phyloP scores from a whole-genome alignment of 1,284 basidiomycete species.

The Bondarzewia mesenterica region DNA sequence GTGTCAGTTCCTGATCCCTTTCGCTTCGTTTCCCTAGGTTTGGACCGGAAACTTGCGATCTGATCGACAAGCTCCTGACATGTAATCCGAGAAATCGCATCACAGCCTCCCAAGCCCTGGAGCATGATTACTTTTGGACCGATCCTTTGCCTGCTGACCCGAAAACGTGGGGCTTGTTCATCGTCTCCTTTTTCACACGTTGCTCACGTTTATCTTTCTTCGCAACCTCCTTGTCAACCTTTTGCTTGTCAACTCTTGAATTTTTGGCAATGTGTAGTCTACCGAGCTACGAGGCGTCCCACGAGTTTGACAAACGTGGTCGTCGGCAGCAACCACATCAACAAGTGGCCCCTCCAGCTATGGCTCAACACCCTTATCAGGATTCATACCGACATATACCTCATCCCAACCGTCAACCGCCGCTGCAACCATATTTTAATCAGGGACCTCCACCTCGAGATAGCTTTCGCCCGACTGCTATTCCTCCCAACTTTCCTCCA shows the following conservation, averaged over 20 bases:
- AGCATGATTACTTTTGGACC: constrained; percentile 91
- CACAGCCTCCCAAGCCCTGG: constrained; percentile 82
- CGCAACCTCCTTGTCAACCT: constrained; percentile 8
- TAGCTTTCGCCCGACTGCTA: constrained; percentile 4
- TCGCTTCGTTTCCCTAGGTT: constrained; percentile 30
- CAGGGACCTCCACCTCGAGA: constrained; percentile 4
- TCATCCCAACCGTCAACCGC: constrained; percentile 7
- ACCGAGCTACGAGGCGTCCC: constrained; percentile 72
- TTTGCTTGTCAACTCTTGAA: neutral
- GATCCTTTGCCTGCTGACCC: constrained; percentile 81
- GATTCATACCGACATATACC: constrained; percentile 2
- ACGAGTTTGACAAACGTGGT: constrained; percentile 78
- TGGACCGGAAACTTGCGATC: constrained; percentile 75
- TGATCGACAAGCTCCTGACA: constrained; percentile 84
- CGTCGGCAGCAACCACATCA: constrained; percentile 33
- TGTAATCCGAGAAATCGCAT: constrained; percentile 91
- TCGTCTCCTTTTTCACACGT: constrained; percentile 18
- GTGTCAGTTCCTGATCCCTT: constrained; percentile 2
- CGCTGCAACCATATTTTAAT: constrained; percentile 2
- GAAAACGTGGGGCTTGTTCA: constrained; percentile 48
- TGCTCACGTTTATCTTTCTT: constrained; percentile 2
- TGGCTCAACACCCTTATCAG: constrained; percentile 7
- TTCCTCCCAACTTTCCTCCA: constrained; percentile 9
- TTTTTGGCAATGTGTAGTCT: constrained; percentile 35
- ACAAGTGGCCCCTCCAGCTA: constrained; percentile 4